Evolutionary conservation across 805 yeast species (phyloP).

Genomic region (Kurtzmaniella fragi): DNA sequence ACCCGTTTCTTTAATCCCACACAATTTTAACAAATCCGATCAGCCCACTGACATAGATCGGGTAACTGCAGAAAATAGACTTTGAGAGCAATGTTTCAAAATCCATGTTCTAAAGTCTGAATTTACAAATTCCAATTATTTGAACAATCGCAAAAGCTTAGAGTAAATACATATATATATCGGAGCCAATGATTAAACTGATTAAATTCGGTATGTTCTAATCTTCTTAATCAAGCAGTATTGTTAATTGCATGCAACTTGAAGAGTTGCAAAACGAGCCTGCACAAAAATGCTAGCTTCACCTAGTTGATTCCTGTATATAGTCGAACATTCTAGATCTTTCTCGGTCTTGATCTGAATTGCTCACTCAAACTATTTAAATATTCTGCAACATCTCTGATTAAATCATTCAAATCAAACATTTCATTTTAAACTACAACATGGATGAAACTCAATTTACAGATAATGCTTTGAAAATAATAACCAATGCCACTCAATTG

Average conservation of each 20-base stretch:
- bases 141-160: too few species aligned
- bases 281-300: neutral
- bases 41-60: too few species aligned
- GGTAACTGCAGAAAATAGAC: too few species aligned
- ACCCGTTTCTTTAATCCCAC: too few species aligned
- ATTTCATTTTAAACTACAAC: neutral
- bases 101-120: too few species aligned
- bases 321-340: neutral
- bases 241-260: neutral
- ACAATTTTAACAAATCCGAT: too few species aligned
- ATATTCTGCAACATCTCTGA: neutral
- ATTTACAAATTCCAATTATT: too few species aligned
- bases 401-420: neutral
- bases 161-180: too few species aligned
- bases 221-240: too few species aligned
- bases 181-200: too few species aligned
- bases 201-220: too few species aligned
- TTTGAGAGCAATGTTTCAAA: too few species aligned
- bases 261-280: neutral
- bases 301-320: neutral
- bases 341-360: neutral
- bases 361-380: neutral
- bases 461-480: constrained; percentile 82
- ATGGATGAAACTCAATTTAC: constrained; percentile 81
- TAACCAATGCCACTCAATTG: constrained; percentile 73